phyloP scores from a whole-genome alignment of 495 filamentous ascomycete species.

The Aspergillus coremiiformis region DNA sequence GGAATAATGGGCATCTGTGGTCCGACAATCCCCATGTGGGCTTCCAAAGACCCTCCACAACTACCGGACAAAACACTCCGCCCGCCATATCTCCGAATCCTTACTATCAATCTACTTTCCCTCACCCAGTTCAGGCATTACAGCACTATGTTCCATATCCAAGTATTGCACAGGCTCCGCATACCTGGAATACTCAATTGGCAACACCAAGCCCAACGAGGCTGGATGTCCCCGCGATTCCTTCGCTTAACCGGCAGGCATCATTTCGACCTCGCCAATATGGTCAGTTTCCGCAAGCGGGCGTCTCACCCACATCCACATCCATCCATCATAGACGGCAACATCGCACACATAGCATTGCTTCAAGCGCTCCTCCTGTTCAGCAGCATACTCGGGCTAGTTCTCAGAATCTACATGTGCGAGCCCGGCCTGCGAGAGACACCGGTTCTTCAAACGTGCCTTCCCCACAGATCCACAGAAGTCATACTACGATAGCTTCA shows the following conservation, averaged over 20 bases:
- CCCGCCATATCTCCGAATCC: background rate
- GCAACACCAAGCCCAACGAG: background rate
- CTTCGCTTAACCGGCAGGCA: background rate
- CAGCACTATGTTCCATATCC: background rate
- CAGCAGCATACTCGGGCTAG: background rate
- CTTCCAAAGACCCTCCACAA: background rate
- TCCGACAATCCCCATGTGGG: background rate
- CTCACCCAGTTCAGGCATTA: background rate
- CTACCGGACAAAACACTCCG: background rate
- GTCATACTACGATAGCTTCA: background rate
- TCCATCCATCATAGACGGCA: slow-evolving; percentile 11
- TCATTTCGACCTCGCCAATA: background rate
- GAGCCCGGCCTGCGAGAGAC: background rate
- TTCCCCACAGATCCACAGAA: background rate
- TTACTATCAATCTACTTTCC: background rate
- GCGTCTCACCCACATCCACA: background rate
- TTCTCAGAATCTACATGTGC: slow-evolving; percentile 1
- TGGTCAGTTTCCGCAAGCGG: slow-evolving; percentile 4
- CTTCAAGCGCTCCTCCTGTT: background rate
- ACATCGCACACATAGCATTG: slow-evolving; percentile 5
- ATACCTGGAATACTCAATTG: background rate
- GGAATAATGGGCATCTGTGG: background rate
- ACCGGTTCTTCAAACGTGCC: background rate
- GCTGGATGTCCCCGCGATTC: background rate
- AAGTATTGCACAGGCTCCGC: too few species aligned